These are phyloP conservation scores for Colletotrichum lini DNA, from an alignment of 2,329 filamentous ascomycete genomes.

Conservation along the genomic window DNA sequence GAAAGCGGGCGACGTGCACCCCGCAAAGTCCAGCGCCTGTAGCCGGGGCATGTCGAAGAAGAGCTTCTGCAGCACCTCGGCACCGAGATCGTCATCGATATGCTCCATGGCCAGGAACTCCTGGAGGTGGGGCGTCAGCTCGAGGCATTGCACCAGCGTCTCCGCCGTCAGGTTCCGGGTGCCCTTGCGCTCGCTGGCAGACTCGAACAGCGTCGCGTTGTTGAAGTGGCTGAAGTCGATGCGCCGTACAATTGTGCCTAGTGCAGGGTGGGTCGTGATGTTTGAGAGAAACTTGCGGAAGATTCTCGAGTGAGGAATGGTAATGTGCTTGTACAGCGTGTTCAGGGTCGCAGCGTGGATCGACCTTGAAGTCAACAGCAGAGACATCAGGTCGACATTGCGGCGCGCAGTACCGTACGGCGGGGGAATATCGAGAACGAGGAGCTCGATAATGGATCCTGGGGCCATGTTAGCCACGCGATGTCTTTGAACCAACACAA, in stretches of 20 bases:
- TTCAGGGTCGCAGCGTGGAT: constrained; percentile 81
- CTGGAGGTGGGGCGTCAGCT: constrained; percentile 79
- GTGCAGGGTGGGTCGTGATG: constrained; percentile 74
- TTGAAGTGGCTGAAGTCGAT: constrained; percentile 91
- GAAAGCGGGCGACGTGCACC: constrained; percentile 78
- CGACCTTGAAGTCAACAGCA: constrained; percentile 81
- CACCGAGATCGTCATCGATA: constrained; percentile 80
- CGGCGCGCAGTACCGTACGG: constrained; percentile 82
- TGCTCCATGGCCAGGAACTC: constrained; percentile 88
- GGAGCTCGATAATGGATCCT: constrained; percentile 82
- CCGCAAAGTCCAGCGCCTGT: constrained; percentile 82
- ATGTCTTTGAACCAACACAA: constrained; percentile 32
- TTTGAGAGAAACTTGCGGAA: constrained; percentile 86
- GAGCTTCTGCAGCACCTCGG: constrained; percentile 78
- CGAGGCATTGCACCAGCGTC: constrained; percentile 79
- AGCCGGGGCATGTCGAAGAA: constrained; percentile 77
- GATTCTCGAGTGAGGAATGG: constrained; percentile 85
- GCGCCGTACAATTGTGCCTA: constrained; percentile 83
- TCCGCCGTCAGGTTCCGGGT: constrained; percentile 83
- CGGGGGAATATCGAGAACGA: constrained; percentile 79
- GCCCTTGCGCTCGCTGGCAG: constrained; percentile 80
- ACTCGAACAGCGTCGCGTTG: constrained; percentile 81
- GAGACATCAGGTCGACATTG: constrained; percentile 83
- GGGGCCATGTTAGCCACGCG: constrained; percentile 34
- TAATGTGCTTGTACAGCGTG: constrained; percentile 84